Evolutionary conservation across 2,329 filamentous ascomycete genomes (phyloP).

Genomic region (Trichocomaceae sp.): DNA sequence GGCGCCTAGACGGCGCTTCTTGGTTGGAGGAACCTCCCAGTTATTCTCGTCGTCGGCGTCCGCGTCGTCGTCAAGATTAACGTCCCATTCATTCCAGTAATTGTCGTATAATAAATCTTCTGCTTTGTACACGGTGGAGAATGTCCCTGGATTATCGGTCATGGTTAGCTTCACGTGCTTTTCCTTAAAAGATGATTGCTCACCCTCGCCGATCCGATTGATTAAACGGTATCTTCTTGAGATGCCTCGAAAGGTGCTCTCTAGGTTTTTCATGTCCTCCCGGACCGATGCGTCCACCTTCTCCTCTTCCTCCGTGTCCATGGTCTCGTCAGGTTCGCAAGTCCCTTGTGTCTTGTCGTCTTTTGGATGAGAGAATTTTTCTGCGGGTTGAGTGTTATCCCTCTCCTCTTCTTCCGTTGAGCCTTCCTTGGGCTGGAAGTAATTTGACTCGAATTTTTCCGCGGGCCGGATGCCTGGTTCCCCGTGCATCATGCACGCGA

Average conservation of each 20-base stretch:
- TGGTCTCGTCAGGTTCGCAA: neutral
- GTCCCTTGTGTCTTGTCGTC: neutral
- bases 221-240: constrained; percentile 79
- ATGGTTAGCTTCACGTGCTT: constrained; percentile 2
- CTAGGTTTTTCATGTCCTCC: constrained; percentile 81
- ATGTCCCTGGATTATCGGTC: constrained; percentile 62
- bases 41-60: constrained; percentile 56
- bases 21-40: constrained; percentile 64
- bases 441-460: neutral
- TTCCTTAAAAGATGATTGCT: neutral
- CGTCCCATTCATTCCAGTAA: constrained; percentile 83
- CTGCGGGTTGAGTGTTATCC: neutral
- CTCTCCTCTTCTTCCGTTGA: neutral
- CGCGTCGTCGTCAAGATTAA: constrained; percentile 56
- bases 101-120: constrained; percentile 81
- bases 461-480: neutral
- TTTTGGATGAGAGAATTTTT: neutral
- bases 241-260: constrained; percentile 76
- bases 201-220: constrained; percentile 95
- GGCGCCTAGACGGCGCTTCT: constrained; percentile 43
- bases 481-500: constrained; percentile 3
- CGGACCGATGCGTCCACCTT: constrained; percentile 50
- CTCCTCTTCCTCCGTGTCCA: constrained; percentile 21
- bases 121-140: constrained; percentile 98
- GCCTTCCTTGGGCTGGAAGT: neutral